Base-by-base conservation (phyloP, 768 basidiomycete genomes). In the Boletus fagicola region DNA sequence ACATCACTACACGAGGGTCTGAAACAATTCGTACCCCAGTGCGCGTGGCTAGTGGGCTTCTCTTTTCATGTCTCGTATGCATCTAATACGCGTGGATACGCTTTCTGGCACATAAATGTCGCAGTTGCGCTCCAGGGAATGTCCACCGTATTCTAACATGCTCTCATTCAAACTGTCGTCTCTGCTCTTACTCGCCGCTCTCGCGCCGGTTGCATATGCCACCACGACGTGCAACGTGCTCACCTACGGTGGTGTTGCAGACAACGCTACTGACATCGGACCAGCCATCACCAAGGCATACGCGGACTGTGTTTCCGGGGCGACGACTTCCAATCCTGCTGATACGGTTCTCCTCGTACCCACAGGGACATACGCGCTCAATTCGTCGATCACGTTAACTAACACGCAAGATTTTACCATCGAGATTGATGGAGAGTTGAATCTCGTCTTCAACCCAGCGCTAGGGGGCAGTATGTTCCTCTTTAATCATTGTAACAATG, bases 141-240 rank as follows among this genome's bases (percentile, higher is more conserved):
- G 18, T 22, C 5, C 28, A 12, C 10, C 24, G 3, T 35, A 26
- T 24, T 40, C 22, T 16, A 28, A 16, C 22, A 58, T 64, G 42
- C 22, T 0, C 28, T n/a, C 16, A 11, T 39, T 53, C 49, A 31
- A 3, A 10, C 42, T 22, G 22, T 55, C 18, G n/a, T 44, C 26
- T 16, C 43, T 56, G 18, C n/a, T 64, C 15, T 30, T 54, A 13
- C 49, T 64, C 26, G 15, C 44, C 16, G 15, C 30, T 35, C 2
- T 36, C 15, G 20, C 24, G 8, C 52, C 49, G 1, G 49, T 35
- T 24, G 49, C 24, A 20, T 43, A 24, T 22, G 51, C 49, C 2
- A 42, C 33, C 43, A 64, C 13, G 15, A 62, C 47, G 13, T 58
- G 63, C 53, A 59, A 59, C 38, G 51, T 59, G 18, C 51, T 51